phyloP scores from a whole-genome alignment of 305 asterid species.

The Withania somnifera region DNA sequence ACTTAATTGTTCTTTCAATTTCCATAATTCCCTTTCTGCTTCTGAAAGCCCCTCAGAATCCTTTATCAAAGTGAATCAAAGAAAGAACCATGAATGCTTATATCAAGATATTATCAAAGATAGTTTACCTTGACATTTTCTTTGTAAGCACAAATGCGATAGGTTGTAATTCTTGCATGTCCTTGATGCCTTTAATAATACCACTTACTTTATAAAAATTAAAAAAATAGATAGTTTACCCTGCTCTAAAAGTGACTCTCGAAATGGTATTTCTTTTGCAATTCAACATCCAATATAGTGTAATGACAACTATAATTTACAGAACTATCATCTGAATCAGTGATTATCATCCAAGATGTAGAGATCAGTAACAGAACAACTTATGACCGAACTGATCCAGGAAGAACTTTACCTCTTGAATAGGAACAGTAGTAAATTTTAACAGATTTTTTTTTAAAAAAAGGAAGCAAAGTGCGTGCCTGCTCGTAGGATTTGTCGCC shows the following conservation, averaged over 20 bases:
- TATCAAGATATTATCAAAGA: neutral
- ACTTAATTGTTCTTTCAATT: slow-evolving; percentile 8
- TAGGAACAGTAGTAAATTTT: slow-evolving; percentile 38
- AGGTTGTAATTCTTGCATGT: too few relatives aligned
- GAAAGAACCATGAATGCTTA: neutral
- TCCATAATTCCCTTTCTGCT: slow-evolving; percentile 60
- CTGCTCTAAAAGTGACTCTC: neutral
- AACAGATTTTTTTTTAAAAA: too few relatives aligned
- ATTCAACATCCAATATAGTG: neutral
- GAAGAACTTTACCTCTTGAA: slow-evolving; percentile 42
- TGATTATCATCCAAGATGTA: neutral
- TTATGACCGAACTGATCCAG: neutral
- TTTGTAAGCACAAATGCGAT: too few relatives aligned
- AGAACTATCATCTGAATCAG: neutral
- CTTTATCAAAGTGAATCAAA: slow-evolving; percentile 25
- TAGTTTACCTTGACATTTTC: neutral
- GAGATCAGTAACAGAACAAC: neutral
- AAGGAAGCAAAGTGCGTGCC: too few relatives aligned
- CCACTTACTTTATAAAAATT: too few relatives aligned
- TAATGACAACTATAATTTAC: neutral
- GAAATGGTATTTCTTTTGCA: neutral
- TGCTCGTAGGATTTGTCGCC: too few relatives aligned
- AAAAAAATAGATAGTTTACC: neutral
- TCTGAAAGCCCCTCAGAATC: slow-evolving; percentile 77
- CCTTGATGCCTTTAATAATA: too few relatives aligned